Evolutionary conservation across 163 green algal genomes (phyloP), one percentile per base, ranked within the genome.

Genomic region (Scenedesmus sp.): DNA sequence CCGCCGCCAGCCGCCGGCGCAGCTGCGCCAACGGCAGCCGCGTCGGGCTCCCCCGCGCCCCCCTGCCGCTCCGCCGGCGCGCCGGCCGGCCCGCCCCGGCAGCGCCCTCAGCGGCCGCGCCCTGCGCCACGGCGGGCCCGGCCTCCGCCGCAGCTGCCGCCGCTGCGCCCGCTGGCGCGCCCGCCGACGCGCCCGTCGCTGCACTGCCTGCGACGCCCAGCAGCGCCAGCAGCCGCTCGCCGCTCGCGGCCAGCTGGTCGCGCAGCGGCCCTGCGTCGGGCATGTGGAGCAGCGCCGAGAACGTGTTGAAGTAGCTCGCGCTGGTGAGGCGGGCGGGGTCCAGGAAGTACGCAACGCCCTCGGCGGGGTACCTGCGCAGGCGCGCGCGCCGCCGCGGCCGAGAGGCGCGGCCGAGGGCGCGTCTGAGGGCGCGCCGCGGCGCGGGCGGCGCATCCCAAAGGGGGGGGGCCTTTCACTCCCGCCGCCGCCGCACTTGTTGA

Each of bases 291-390:
- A 94, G 89, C 60, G 91, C 86, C 45, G 90, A 60, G 39, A 89
- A 63, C 3, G 18, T 60, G 62, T 76, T 56, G 78, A 81, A 51
- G 70, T 77, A 81, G 34, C 22, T 15, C 14, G 63, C 15, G 53
- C 44, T 65, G 48, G 70, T 47, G 47, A 89, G 42, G 29, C 85
- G 85, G 22, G n/a, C 29, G 10, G 77, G 64, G 15, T 89, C 84
- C 56, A 98, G 84, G 85, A 97, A 98, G 80, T 97, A 98, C 14
- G 83, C 81, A 20, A 96, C 85, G 0, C 90, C 69, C 75, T 96
- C 84, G 28, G 58, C 42, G 1, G 90, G 63, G 82, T 95, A 95
- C 45, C 83, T 74, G 73, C 57, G 10, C 2, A n/a, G n/a, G n/a
- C n/a, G n/a, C n/a, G n/a, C n/a, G n/a, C n/a, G n/a, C n/a, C n/a